Evolutionary conservation across 2,329 filamentous ascomycete genomes (phyloP), one percentile per base, ranked within the genome.

Genomic region (Colletotrichum simmondsii): DNA sequence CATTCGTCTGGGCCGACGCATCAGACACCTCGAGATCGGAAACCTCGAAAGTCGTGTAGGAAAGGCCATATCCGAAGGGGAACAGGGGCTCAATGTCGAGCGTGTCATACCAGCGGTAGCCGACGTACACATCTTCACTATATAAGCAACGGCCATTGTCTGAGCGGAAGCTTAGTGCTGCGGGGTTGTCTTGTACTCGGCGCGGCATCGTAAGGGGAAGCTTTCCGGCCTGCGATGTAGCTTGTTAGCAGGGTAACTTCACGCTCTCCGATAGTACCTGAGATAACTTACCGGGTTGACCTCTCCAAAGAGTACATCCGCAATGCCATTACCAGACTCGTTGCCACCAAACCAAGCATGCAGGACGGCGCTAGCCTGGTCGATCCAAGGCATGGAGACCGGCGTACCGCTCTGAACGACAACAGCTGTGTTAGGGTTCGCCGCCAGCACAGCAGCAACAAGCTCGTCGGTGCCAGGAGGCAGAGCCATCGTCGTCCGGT

Each of bases 81-180:
- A 93, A 94, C 0, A 90, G 87, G 61, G 87, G 84, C 5, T 90
- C 86, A 61, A 10, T 76, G 67, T 30, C 76, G 56, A 75, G 74
- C 65, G 52, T 74, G 77, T 94, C 92, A 77, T 93, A 94, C 81
- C 89, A 93, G 22, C 92, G 85, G 80, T 95, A 94, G 0, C 93
- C 93, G 16, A 95, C 87, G 78, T 92, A 94, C 46, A 95, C 86
- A 64, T 92, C 92, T 80, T 95, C 93, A 22, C 92, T 92, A 76
- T 94, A 95, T 0, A 93, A 82, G 1, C 91, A 90, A 58, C 90
- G 86, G 46, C 92, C 88, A 58, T 91, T 88, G 76, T 94, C 92
- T 2, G 87, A 87, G 26, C 85, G 83, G 77, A 89, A 94, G 81
- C 92, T 94, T 71, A 92, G 83, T 80, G 91, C 94, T 0, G 91